Percentiles rank a stretch among this genome's conserved stretches.
These are phyloP conservation scores for Arxiozyma heterogenica DNA, from an alignment of 1,139 yeast species.

Conservation along the genomic window DNA sequence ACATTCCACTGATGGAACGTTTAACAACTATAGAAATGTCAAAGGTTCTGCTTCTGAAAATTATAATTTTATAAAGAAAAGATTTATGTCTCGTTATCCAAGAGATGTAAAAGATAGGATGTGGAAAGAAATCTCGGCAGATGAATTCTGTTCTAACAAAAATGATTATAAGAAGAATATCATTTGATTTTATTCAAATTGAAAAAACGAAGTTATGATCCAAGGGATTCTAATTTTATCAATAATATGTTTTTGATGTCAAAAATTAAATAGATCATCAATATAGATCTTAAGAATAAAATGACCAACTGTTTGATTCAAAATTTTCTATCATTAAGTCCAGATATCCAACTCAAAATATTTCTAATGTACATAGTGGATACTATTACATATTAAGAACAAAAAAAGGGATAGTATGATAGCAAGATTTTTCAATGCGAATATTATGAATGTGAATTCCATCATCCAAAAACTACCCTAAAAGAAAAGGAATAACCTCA, in stretches of 20 bases:
- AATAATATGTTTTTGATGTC: neutral
- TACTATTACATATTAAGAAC: neutral
- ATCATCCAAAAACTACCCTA: too few relatives aligned
- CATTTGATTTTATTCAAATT: too few relatives aligned
- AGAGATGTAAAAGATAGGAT: neutral
- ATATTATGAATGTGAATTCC: too few relatives aligned
- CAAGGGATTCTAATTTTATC: neutral
- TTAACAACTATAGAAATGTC: too few relatives aligned
- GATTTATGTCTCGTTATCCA: too few relatives aligned
- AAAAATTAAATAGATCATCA: neutral
- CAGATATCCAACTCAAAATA: neutral
- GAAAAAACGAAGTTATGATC: neutral
- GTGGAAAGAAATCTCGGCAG: neutral
- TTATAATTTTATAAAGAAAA: too few relatives aligned
- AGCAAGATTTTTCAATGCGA: too few relatives aligned
- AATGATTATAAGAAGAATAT: neutral
- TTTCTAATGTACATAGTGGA: neutral
- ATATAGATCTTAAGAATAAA: neutral
- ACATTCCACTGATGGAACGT: too few relatives aligned
- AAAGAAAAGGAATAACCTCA: too few relatives aligned
- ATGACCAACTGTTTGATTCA: neutral
- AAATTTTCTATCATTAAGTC: neutral
- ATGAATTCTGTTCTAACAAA: neutral
- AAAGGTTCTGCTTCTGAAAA: too few relatives aligned
- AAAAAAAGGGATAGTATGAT: neutral